Conservation (phyloP, 805 yeast genomes). For the Candida railenensis region DNA sequence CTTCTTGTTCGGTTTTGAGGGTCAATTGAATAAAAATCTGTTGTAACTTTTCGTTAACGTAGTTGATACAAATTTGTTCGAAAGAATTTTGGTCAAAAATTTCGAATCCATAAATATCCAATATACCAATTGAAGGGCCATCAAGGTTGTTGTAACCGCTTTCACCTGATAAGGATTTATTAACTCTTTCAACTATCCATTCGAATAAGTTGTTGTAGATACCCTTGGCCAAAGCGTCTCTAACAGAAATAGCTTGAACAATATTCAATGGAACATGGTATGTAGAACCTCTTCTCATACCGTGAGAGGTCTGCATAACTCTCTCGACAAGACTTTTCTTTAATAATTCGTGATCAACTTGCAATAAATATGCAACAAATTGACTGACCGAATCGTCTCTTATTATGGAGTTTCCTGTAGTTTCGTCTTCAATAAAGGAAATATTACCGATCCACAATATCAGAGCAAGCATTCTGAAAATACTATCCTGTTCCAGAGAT, state of each 20-base stretch:
- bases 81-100: slow-evolving; percentile 93
- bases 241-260: slow-evolving; percentile 91
- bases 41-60: slow-evolving; percentile 93
- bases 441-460: slow-evolving; percentile 95
- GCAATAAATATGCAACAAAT: slow-evolving; percentile 87
- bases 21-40: slow-evolving; percentile 96
- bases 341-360: slow-evolving; percentile 69
- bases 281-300: slow-evolving; percentile 85
- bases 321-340: slow-evolving; percentile 72
- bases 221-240: slow-evolving; percentile 94
- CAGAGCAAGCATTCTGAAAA: slow-evolving; percentile 80
- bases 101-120: slow-evolving; percentile 96
- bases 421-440: slow-evolving; percentile 79
- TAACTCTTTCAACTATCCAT: slow-evolving; percentile 94
- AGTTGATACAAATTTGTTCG: slow-evolving; percentile 93
- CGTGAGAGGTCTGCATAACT: slow-evolving; percentile 86
- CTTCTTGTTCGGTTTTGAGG: slow-evolving; percentile 95
- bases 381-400: slow-evolving; percentile 89
- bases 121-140: slow-evolving; percentile 79
- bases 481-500: slow-evolving; percentile 83
- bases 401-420: slow-evolving; percentile 72
- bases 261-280: slow-evolving; percentile 91
- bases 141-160: slow-evolving; percentile 26
- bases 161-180: slow-evolving; percentile 59
- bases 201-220: slow-evolving; percentile 90